phyloP scores from a whole-genome alignment of 495 filamentous ascomycete genomes.

The Lasiosphaeria hispida region DNA sequence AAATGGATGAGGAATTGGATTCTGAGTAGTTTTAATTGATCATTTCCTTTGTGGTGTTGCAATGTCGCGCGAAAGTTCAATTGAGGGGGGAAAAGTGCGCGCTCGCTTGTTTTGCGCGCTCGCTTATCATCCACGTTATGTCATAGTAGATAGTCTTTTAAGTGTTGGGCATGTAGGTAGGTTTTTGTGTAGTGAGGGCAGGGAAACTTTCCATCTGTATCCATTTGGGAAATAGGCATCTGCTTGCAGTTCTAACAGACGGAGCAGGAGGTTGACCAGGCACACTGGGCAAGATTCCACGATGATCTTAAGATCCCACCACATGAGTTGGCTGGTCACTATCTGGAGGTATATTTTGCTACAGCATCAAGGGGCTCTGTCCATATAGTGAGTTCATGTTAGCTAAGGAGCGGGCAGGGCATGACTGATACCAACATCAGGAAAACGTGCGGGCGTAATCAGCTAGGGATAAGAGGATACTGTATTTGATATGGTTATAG shows the following conservation, averaged over 20 bases:
- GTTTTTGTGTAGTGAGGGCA: slow-evolving; percentile 96
- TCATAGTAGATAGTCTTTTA: slow-evolving; percentile 89
- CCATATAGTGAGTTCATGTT: too few relatives aligned
- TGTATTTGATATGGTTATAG: slow-evolving; percentile 62
- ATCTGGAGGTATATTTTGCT: slow-evolving; percentile 46
- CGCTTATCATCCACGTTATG: too few relatives aligned
- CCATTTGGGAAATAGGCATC: slow-evolving; percentile 80
- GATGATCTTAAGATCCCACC: slow-evolving; percentile 83
- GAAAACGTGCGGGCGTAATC: slow-evolving; percentile 65
- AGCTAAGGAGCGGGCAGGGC: too few relatives aligned
- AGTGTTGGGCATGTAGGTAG: slow-evolving; percentile 92
- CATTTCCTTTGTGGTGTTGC: too few relatives aligned
- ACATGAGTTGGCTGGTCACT: slow-evolving; percentile 86
- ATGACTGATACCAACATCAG: too few relatives aligned
- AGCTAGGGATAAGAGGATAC: slow-evolving; percentile 69
- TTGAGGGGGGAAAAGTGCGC: too few relatives aligned
- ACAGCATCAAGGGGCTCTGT: too few relatives aligned
- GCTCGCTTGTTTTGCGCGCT: too few relatives aligned
- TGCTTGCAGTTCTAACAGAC: slow-evolving; percentile 58
- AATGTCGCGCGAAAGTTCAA: too few relatives aligned
- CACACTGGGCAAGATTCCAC: slow-evolving; percentile 82
- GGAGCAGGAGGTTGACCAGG: slow-evolving; percentile 70
- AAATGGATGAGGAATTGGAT: too few relatives aligned
- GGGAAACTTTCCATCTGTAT: slow-evolving; percentile 93
- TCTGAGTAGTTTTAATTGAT: too few relatives aligned